phyloP scores from a whole-genome alignment of 257 asterid species.

The Petrea volubilis region DNA sequence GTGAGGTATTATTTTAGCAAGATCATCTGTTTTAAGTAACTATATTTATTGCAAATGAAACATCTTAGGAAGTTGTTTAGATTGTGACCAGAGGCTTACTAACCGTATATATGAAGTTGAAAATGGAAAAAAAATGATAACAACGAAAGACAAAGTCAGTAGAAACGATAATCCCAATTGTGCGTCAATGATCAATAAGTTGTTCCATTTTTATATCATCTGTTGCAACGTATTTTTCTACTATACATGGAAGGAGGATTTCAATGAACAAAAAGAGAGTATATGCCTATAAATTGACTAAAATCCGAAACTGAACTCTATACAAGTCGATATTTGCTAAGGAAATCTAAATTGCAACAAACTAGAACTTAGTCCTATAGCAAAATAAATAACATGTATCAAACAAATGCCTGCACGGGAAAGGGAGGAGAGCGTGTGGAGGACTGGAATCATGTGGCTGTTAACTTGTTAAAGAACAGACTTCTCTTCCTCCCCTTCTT shows the following conservation, averaged over 20 bases:
- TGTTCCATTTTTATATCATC: too few species aligned
- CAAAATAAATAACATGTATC: constrained; percentile 10
- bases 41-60: too few species aligned
- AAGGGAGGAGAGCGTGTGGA: not conserved
- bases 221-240: too few species aligned
- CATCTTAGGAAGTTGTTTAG: too few species aligned
- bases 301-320: constrained; percentile 7
- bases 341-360: not conserved
- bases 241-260: not conserved
- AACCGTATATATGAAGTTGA: too few species aligned
- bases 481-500: constrained; percentile 74
- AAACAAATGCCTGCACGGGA: not conserved
- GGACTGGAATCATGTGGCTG: constrained; percentile 12
- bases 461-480: constrained; percentile 66
- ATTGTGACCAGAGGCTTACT: too few species aligned
- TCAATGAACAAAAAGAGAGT: not conserved
- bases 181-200: too few species aligned
- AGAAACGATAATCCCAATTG: too few species aligned
- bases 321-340: constrained; percentile 18
- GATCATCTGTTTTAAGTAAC: too few species aligned
- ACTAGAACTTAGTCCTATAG: constrained; percentile 14
- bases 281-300: constrained; percentile 10
- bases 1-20: too few species aligned
- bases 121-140: too few species aligned
- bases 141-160: too few species aligned